A percentile compares a stretch with the other conserved stretches of the same genome.
Evolutionary conservation across 768 basidiomycete genomes (phyloP).

Genomic region (Tylopilus cervinicoccineus): DNA sequence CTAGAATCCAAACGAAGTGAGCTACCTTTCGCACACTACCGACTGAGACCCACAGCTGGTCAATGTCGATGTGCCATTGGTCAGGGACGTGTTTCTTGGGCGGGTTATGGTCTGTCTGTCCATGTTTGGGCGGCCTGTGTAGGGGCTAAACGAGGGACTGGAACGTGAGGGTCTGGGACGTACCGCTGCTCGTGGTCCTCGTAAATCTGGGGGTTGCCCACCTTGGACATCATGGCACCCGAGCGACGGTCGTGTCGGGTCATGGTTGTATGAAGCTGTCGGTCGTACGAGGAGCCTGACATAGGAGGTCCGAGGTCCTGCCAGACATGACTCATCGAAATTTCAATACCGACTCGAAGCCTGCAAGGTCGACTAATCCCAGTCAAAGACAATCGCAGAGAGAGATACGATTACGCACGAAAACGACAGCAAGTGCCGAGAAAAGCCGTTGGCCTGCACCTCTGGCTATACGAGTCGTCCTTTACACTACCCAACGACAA

Average conservation of each 20-base stretch:
- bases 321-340: too few species aligned
- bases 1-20: slow-evolving; percentile 22
- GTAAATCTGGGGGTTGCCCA: slow-evolving; percentile 47
- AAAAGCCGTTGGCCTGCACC: too few species aligned
- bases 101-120: slow-evolving; percentile 15
- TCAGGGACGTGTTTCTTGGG: slow-evolving; percentile 30
- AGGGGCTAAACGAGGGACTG: not conserved
- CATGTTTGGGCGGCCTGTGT: slow-evolving; percentile 20
- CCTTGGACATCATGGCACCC: slow-evolving; percentile 47
- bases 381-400: too few species aligned
- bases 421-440: too few species aligned
- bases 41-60: slow-evolving; percentile 12
- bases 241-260: slow-evolving; percentile 16
- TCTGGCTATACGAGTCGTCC: too few species aligned
- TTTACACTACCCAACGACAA: too few species aligned
- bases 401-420: too few species aligned
- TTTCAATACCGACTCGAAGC: too few species aligned
- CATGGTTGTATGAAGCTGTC: slow-evolving; percentile 12
- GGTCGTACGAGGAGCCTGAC: too few species aligned
- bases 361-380: too few species aligned
- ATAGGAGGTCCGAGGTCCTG: too few species aligned
- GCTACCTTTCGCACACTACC: not conserved
- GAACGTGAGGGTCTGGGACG: slow-evolving; percentile 1
- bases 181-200: slow-evolving; percentile 48
- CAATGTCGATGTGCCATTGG: slow-evolving; percentile 38